Evolutionary conservation across 352 stramenopile genomes (phyloP), one percentile per base, ranked within the genome.

Genomic region (Blastocystis sp.): DNA sequence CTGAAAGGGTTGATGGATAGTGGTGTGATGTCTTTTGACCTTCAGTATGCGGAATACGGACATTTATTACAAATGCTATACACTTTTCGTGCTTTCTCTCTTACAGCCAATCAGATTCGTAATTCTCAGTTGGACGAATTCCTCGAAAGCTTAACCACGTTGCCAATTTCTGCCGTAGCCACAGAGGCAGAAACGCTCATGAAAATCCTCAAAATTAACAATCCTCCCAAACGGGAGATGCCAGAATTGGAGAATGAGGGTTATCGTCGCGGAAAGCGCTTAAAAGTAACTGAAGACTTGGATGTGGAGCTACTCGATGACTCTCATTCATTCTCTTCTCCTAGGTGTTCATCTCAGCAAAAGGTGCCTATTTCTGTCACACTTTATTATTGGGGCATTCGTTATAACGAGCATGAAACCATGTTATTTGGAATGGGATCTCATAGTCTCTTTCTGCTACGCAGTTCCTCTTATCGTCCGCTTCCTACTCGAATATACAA

Each of bases 51-150:
- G 13, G 20, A 8, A 3, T 37, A 16, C 1, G 43, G 50, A n/a
- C 73, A 85, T 43, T 8, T 47, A 13, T 55, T 85, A 20, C 73
- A 85, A 34, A 37, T 85, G 3, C n/a, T 85, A 5, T 85, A 85
- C 50, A 65, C 43, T 43, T 62, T 64, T 4, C 73, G 73, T 9
- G 45, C 68, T 26, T 16, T 62, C 16, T 53, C 26, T 26, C 54
- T 65, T 34, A 65, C 73, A 7, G 20, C 54, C 5, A 13, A 18
- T 8, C 26, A n/a, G 30, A 8, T 68, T 0, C 43, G 63, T 2
- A 39, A 16, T 9, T 20, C 45, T 9, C 30, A 43, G 37, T n/a
- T 85, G 7, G 43, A 24, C 26, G 30, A 34, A 24, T 26, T 47
- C 2, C 30, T 85, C 18, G 73, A 65, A 24, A 37, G 3, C 5